These are phyloP conservation scores for Metschnikowia similis DNA, from an alignment of 805 yeast species.

Conservation along the genomic window DNA sequence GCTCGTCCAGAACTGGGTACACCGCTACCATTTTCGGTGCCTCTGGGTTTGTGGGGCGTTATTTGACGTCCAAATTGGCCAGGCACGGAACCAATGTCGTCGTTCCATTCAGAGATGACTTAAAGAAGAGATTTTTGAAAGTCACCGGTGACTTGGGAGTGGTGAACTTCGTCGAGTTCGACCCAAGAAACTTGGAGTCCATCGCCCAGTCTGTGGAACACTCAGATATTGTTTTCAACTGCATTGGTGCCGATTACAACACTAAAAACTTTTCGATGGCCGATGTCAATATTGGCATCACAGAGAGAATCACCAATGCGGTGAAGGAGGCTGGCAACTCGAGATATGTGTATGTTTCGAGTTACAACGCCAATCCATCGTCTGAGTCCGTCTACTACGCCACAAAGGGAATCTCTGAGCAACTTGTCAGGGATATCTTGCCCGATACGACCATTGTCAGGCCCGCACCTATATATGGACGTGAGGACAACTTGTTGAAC, in stretches of 20 bases:
- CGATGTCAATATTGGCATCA: conserved; percentile 75
- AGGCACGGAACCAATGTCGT: conserved; percentile 75
- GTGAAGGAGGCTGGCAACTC: conserved; percentile 67
- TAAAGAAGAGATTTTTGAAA: conserved; percentile 72
- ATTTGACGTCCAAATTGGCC: conserved; percentile 67
- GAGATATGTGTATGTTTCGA: conserved; percentile 72
- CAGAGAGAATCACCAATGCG: conserved; percentile 73
- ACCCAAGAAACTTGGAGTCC: conserved; percentile 69
- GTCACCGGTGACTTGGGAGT: conserved; percentile 86
- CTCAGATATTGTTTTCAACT: conserved; percentile 78
- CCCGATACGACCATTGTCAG: conserved; percentile 83
- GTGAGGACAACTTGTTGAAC: conserved; percentile 67
- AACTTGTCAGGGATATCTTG: conserved; percentile 57
- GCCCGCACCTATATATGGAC: conserved; percentile 77
- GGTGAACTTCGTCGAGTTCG: conserved; percentile 78
- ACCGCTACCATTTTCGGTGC: conserved; percentile 88
- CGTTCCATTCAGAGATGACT: conserved; percentile 78
- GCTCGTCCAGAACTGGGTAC: conserved; percentile 81
- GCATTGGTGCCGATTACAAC: conserved; percentile 69
- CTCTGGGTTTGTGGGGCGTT: conserved; percentile 73
- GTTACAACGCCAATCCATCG: conserved; percentile 67
- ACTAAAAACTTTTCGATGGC: conserved; percentile 81
- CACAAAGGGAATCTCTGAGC: conserved; percentile 76
- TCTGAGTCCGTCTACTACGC: conserved; percentile 70
- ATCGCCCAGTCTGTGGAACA: conserved; percentile 74